Conservation (phyloP, 2,329 filamentous ascomycete species). For the Aspergillus sojae region DNA sequence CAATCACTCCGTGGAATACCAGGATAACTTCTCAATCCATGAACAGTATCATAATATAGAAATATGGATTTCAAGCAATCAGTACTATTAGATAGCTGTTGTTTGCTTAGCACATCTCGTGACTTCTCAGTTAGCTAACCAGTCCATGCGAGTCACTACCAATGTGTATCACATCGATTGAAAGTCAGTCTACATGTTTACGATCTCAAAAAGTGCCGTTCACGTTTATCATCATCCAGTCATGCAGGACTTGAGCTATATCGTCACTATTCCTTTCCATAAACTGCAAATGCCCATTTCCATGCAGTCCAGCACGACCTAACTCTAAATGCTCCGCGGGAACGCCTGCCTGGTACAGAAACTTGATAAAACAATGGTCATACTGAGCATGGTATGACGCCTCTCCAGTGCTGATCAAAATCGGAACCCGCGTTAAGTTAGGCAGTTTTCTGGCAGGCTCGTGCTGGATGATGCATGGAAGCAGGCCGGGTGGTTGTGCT, state of each 20-base stretch:
- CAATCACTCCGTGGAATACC: background rate
- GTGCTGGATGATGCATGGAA: constrained; percentile 42
- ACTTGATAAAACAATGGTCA: constrained; percentile 58
- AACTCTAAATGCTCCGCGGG: constrained; percentile 50
- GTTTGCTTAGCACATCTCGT: background rate
- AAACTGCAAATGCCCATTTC: constrained; percentile 57
- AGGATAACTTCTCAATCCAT: no score
- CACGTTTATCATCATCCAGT: constrained; percentile 4
- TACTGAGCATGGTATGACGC: constrained; percentile 58
- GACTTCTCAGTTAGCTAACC: background rate
- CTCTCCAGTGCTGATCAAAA: constrained; percentile 55
- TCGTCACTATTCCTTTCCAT: constrained; percentile 29
- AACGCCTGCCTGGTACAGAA: constrained; percentile 57
- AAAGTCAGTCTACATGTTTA: background rate
- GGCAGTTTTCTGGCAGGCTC: constrained; percentile 47
- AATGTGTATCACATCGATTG: background rate
- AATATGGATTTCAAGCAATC: no score
- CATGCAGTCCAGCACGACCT: constrained; percentile 47
- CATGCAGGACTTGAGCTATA: constrained; percentile 12
- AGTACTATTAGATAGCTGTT: background rate
- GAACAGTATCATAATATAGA: no score
- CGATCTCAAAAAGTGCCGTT: background rate
- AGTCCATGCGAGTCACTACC: no score
- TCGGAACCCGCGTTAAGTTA: constrained; percentile 53
- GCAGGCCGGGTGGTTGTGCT: constrained; percentile 15